A percentile compares a stretch with the other conserved stretches of the same genome.
Evolutionary conservation across 164 flowering plant genomes (phyloP).

Genomic region (Tetracentron sinense): DNA sequence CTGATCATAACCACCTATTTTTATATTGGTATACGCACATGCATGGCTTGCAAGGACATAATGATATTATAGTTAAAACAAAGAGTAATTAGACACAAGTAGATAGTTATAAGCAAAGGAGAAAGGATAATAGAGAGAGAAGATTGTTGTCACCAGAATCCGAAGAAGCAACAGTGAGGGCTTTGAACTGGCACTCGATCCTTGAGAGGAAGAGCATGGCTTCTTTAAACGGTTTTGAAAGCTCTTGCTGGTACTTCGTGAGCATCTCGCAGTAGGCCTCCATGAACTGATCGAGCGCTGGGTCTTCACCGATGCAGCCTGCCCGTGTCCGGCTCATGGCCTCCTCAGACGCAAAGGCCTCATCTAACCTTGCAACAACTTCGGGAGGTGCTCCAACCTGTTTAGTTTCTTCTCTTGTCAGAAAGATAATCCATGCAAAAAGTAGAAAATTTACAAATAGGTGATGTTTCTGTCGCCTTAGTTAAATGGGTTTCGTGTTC

Average conservation of each 20-base stretch:
- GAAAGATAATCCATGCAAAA: background rate
- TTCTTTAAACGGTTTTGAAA: slow-evolving; percentile 85
- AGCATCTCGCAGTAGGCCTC: slow-evolving; percentile 99
- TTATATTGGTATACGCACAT: too few relatives aligned
- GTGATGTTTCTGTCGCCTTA: too few relatives aligned
- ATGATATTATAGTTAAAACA: too few relatives aligned
- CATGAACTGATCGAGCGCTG: slow-evolving; percentile 97
- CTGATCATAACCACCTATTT: too few relatives aligned
- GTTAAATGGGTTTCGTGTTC: too few relatives aligned
- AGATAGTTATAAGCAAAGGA: too few relatives aligned
- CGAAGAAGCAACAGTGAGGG: slow-evolving; percentile 56
- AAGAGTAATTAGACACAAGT: too few relatives aligned
- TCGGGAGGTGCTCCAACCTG: slow-evolving; percentile 97
- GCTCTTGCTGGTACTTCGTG: slow-evolving; percentile 82
- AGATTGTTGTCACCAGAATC: slow-evolving; percentile 40
- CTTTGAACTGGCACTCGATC: slow-evolving; percentile 81
- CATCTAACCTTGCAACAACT: slow-evolving; percentile 75
- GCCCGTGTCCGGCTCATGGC: slow-evolving; percentile 26
- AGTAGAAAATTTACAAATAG: too few relatives aligned
- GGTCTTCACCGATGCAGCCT: slow-evolving; percentile 65
- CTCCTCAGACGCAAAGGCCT: slow-evolving; percentile 49
- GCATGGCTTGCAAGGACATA: too few relatives aligned
- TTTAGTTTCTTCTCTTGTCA: background rate
- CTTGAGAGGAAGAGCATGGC: slow-evolving; percentile 83
- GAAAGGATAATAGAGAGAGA: too few relatives aligned